Conservation (phyloP, 257 asterid species). For the Solanum gandarillasii region DNA sequence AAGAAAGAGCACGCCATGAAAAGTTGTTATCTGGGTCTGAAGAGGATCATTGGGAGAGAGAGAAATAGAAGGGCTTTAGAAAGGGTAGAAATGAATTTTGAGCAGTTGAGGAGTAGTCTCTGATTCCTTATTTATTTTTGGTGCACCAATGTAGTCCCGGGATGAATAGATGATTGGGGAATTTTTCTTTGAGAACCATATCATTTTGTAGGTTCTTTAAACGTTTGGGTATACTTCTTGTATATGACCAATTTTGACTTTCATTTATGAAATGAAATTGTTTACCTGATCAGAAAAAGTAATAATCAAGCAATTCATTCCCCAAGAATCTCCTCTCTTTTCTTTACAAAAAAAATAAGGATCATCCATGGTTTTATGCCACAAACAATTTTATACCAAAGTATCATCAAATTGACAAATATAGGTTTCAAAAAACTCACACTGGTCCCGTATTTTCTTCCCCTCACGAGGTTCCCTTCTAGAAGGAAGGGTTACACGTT, state of each 20-base stretch:
- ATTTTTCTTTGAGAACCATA: neutral
- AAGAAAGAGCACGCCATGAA: neutral
- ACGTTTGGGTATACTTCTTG: neutral
- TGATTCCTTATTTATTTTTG: neutral
- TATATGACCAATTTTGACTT: neutral
- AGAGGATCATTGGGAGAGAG: neutral
- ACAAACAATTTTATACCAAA: neutral
- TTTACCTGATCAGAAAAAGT: neutral
- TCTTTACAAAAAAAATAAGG: neutral
- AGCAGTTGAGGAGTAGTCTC: neutral
- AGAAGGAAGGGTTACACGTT: conserved; percentile 13
- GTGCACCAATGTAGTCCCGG: neutral
- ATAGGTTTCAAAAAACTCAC: conserved; percentile 23
- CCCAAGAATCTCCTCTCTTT: neutral
- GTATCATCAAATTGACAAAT: neutral
- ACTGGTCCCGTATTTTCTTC: conserved; percentile 13
- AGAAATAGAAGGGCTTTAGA: neutral
- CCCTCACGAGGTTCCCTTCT: conserved; percentile 19
- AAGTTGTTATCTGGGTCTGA: neutral
- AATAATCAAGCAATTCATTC: neutral
- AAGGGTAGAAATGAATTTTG: neutral
- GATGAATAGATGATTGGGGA: neutral
- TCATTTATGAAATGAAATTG: neutral
- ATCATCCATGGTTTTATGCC: neutral
- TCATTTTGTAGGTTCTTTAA: neutral